Evolutionary conservation across 148 eudicot genomes (phyloP).

Genomic region (Talinum fruticosum): DNA sequence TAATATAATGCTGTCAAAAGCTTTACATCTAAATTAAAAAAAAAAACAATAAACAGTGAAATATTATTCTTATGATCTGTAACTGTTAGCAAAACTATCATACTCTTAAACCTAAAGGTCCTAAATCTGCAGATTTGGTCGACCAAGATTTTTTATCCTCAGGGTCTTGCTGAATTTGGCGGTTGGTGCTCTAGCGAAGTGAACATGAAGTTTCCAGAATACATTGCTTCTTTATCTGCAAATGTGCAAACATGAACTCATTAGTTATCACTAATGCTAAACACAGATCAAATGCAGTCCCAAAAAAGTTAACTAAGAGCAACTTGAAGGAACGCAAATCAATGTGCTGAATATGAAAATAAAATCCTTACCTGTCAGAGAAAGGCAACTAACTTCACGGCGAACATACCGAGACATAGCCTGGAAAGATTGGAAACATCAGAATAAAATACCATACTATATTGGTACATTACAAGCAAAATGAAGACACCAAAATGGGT

Average conservation of each 20-base stretch:
- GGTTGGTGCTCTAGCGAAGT: slow-evolving; percentile 28
- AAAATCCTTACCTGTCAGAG: slow-evolving; percentile 59
- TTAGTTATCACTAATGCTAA: not conserved
- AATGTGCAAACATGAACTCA: not conserved
- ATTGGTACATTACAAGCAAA: too few relatives aligned
- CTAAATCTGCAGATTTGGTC: slow-evolving; percentile 14
- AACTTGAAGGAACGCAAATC: not conserved
- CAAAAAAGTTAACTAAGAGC: not conserved
- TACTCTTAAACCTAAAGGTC: not conserved
- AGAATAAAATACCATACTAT: too few relatives aligned
- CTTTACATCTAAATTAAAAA: slow-evolving; percentile 24
- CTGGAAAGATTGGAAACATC: slow-evolving; percentile 32
- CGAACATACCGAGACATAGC: slow-evolving; percentile 90
- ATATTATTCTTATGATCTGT: not conserved
- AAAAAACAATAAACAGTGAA: not conserved
- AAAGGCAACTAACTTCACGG: slow-evolving; percentile 62
- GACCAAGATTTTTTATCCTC: slow-evolving; percentile 12
- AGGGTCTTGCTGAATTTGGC: slow-evolving; percentile 5
- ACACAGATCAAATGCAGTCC: not conserved
- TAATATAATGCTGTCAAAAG: slow-evolving; percentile 9
- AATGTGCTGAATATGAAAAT: not conserved
- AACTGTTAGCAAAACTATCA: slow-evolving; percentile 1
- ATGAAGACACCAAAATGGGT: too few relatives aligned
- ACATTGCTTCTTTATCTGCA: slow-evolving; percentile 45
- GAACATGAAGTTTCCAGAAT: slow-evolving; percentile 48